Evolutionary conservation across 805 yeast genomes (phyloP), one percentile per base, ranked within the genome.

Genomic region (Kluyveromyces nonfermentans): DNA sequence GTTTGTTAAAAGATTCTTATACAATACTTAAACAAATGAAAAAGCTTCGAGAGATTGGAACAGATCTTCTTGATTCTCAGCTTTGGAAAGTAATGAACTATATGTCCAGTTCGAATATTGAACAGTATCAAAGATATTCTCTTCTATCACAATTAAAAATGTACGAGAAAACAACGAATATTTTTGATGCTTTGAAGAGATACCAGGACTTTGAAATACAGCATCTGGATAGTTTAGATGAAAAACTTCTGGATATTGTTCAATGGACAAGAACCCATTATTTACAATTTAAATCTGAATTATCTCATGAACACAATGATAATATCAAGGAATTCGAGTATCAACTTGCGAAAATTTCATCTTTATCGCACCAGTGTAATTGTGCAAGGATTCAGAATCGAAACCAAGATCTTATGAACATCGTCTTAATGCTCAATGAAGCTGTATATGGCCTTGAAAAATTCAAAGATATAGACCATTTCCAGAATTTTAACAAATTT

Each of bases 1-100:
- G 67, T 1, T 74, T 69, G 33, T 69, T 75, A 37, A 73, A 72
- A 36, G 63, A 69, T 2, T 60, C 80, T 2, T 86, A 82, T 55
- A 65, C 68, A 4, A 56, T 76, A 1, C 63, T 83, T 47, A 80
- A 75, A 50, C 56, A 57, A 4, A 40, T 40, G 2, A 16, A 21
- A 19, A 40, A 33, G 22, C 7, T 33, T 4, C 32, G 38, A 15
- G 31, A 42, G 5, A 5, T 35, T 38, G 41, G 25, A 15, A 17
- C 31, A 16, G 18, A 31, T 20, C n/a, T 28, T 20, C 10, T 36
- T 14, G 9, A 17, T 21, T 14, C 12, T 25, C 30, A 25, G 12
- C 4, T 25, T 10, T 14, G 12, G 30, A 25, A 25, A 14, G 30
- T 14, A 6, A 25, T 25, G 12, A 25, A 25, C 9, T n/a, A 21